Evolutionary conservation across 2,329 filamentous ascomycete species (phyloP), one percentile per base, ranked within the genome.

Genomic region (Penicillium sp.): DNA sequence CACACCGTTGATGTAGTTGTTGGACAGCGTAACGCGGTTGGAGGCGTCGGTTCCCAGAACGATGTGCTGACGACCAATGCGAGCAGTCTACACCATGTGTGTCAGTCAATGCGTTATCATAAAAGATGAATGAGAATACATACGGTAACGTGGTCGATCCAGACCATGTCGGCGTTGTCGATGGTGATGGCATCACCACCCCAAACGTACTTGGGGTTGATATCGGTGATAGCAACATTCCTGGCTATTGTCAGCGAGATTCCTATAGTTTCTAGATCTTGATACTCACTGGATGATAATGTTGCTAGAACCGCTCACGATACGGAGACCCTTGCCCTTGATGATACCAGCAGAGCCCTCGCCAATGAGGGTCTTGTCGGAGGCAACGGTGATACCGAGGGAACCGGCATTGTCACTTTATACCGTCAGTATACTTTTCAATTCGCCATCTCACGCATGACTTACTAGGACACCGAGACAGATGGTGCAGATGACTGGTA

Each of bases 131-230:
- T 23, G 2, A 23, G n/a, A 3, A 3, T 7, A 39, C 46, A 12
- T 63, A 68, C 67, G 20, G 67, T 80, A 55, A 80, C 76, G 57
- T 81, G 79, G 67, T 81, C 79, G 54, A 81, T 77, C 79, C 80
- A 81, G 61, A 74, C 56, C 55, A 67, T 39, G 42, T 71, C 68
- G 12, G 73, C 65, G 36, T 74, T 70, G 49, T 80, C 71, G 6
- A 84, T 66, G 33, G 79, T 81, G 64, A 84, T 81, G 32, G 78
- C 82, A 64, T 84, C 82, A 46, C 81, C 82, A 48, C 82, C 82
- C 82, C 82, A 84, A 60, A 84, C 80, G 61, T 83, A 81, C 64
- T 80, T 62, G 13, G 81, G 76, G 73, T 84, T 84, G 42, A 84
- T 69, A 46, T 81, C 71, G 45, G 80, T 82, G 62, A 84, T 76